These are phyloP conservation scores for Thalassiosira hispida DNA, from an alignment of 352 stramenopile species.

Conservation along the genomic window DNA sequence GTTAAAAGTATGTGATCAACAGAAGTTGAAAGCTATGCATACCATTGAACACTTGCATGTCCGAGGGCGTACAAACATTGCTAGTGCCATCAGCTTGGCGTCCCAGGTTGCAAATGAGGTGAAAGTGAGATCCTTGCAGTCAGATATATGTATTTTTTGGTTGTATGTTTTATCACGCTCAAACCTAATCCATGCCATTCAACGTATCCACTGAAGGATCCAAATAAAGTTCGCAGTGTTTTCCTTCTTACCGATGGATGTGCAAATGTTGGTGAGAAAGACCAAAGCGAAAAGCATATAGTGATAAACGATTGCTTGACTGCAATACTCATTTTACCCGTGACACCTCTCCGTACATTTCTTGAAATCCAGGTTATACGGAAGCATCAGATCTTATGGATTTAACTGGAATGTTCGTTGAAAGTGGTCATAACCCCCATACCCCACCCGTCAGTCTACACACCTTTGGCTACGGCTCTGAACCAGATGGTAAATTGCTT, in stretches of 20 bases:
- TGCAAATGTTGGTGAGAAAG: conserved; percentile 69
- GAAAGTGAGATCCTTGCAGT: conserved; percentile 20
- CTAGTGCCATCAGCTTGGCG: conserved; percentile 61
- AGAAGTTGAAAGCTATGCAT: conserved; percentile 53
- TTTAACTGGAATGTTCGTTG: conserved; percentile 48
- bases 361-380: conserved; percentile 23
- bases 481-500: conserved; percentile 70
- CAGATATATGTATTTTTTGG: not conserved
- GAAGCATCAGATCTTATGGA: conserved; percentile 42
- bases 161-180: not conserved
- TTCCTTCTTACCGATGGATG: conserved; percentile 83
- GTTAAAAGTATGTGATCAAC: conserved; percentile 50
- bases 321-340: conserved; percentile 9
- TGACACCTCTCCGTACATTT: not conserved
- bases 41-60: conserved; percentile 61
- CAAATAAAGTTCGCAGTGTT: conserved; percentile 70
- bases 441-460: conserved; percentile 61
- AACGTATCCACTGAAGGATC: not conserved
- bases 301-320: not conserved
- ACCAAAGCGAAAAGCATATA: not conserved
- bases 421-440: conserved; percentile 40
- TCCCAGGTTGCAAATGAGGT: conserved; percentile 51
- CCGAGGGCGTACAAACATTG: conserved; percentile 79
- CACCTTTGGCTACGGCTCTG: conserved; percentile 82
- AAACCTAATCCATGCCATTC: not conserved